phyloP scores from a whole-genome alignment of 208 protist species.

The Leishmania tarentolae region DNA sequence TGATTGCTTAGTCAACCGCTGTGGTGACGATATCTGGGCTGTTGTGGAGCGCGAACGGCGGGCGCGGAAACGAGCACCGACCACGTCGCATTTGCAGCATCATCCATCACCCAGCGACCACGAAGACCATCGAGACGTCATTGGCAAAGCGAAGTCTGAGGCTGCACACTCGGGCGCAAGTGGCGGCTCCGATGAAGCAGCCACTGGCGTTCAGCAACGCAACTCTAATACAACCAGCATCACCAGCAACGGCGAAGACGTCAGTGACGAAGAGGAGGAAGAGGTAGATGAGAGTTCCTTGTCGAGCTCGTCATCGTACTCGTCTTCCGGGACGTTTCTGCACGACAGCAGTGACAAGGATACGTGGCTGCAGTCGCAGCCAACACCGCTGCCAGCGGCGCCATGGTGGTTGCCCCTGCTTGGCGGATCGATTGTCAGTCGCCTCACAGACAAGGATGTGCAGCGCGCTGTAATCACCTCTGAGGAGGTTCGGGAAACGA shows the following conservation, averaged over 20 bases:
- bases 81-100: background rate
- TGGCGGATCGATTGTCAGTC: slow-evolving; percentile 53
- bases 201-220: background rate
- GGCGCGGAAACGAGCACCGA: background rate
- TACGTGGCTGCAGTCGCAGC: slow-evolving; percentile 36
- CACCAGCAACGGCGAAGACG: background rate
- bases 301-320: slow-evolving; percentile 15
- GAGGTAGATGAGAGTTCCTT: background rate
- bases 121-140: background rate
- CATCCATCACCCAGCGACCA: no score
- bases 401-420: slow-evolving; percentile 66
- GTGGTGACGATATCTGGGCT: slow-evolving; percentile 6
- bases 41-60: slow-evolving; percentile 13
- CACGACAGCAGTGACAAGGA: slow-evolving; percentile 25
- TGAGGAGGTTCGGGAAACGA: slow-evolving; percentile 47
- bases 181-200: background rate
- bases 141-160: background rate
- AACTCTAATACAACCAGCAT: background rate
- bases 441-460: slow-evolving; percentile 51
- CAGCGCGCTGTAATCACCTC: slow-evolving; percentile 42
- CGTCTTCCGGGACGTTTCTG: background rate
- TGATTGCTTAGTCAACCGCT: slow-evolving; percentile 27
- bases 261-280: slow-evolving; percentile 15
- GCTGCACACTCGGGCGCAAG: background rate
- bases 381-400: slow-evolving; percentile 31